Conservation (phyloP, 306 rosid species). For the Vigna unguiculata region DNA sequence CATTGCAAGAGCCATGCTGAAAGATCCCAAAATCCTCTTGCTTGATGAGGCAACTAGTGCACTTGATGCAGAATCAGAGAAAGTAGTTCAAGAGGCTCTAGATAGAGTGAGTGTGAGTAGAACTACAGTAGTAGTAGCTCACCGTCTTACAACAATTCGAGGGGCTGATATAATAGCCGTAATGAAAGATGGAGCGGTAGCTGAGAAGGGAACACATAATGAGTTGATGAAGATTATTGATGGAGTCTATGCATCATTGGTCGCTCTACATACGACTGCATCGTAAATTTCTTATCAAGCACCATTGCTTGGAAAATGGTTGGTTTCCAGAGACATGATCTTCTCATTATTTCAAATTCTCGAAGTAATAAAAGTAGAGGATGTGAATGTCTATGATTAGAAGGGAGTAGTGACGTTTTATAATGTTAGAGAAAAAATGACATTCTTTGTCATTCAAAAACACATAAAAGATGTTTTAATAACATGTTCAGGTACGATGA, state of each 20-base stretch:
- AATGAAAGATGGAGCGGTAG: slow-evolving; percentile 71
- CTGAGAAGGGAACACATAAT: slow-evolving; percentile 85
- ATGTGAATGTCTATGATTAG: too few relatives aligned
- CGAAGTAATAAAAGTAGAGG: too few relatives aligned
- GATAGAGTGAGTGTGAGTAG: slow-evolving; percentile 78
- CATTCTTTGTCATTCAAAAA: too few relatives aligned
- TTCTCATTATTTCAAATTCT: too few relatives aligned
- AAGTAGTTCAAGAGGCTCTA: slow-evolving; percentile 82
- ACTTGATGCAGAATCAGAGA: slow-evolving; percentile 84
- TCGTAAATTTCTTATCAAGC: slow-evolving; percentile 8
- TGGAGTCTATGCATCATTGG: slow-evolving; percentile 84
- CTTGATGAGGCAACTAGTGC: slow-evolving; percentile 98
- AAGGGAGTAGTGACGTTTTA: too few relatives aligned
- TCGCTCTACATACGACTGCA: slow-evolving; percentile 70
- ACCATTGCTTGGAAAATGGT: background rate
- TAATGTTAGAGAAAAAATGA: too few relatives aligned
- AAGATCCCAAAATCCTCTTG: slow-evolving; percentile 77
- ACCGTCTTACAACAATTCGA: slow-evolving; percentile 78
- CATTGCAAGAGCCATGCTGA: slow-evolving; percentile 85
- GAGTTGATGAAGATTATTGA: slow-evolving; percentile 63
- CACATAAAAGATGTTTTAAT: too few relatives aligned
- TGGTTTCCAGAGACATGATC: too few relatives aligned
- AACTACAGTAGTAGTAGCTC: slow-evolving; percentile 90
- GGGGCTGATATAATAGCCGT: slow-evolving; percentile 80
- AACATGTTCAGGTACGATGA: too few relatives aligned